Base-by-base conservation (phyloP, 345 rosid species). In the Rhodomyrtus tomentosa region DNA sequence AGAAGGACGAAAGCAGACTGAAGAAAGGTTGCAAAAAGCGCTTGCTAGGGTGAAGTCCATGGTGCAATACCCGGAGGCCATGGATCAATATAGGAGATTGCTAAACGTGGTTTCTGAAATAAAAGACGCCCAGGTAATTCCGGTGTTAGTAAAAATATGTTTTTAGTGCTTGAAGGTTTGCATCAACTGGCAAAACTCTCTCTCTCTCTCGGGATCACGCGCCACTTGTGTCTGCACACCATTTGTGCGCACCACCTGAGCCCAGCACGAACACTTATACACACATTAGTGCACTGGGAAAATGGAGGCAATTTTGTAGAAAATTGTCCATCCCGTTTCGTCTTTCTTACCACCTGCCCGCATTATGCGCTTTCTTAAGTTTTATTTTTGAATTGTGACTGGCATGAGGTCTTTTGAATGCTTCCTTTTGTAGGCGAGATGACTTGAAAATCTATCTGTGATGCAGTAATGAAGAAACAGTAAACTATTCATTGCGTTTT, bases 1-100 rank as follows among this genome's bases (percentile, higher is more conserved):
- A 90, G 91, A 96, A 90, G 98, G 98, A 84, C 89, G 96, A 87
- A 95, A 92, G 90, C 98, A 93, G 88, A 91, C 96, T 24, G 99
- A 96, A 90, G 98, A 93, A 84, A 86, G 99, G 87, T 88, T 96
- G 38, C 90, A 92, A 84, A 93, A 94, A 83, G 98, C 95, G 53
- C 98, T 96, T 87, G 93, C 94, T 81, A 89, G 98, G 86, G 99
- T 96, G 27, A 95, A 94, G 87, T 96, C 99, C 86, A 96, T 96
- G 99, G 94, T 89, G 83, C 98, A 91, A 81, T 88, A 95, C 87
- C 98, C 96, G 14, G 99, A 95, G 87, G 98, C 96, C 74, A 91
- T 98, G 90, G 98, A 96, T 87, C 98, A 96, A 82, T 96, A 95
- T 84, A 87, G 92, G 40, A 92, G 98, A 88, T 89, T 96, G 87